Conservation (phyloP, 441 rosid species). For the Erysimum pusillum region DNA sequence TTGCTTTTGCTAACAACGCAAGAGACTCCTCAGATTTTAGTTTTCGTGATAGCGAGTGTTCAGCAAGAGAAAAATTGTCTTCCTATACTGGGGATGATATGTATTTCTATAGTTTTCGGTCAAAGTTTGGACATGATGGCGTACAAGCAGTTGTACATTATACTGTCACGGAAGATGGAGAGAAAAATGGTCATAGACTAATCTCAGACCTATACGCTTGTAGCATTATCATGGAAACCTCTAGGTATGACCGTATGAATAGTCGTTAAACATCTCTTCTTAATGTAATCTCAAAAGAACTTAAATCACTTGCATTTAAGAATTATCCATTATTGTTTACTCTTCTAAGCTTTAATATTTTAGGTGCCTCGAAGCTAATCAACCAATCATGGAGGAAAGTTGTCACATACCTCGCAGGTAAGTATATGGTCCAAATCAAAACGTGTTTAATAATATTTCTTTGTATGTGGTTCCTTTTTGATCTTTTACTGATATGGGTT, state of each 20-base stretch:
- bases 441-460: background rate
- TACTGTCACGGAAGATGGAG: too few species aligned
- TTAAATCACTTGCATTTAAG: too few species aligned
- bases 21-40: background rate
- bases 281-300: background rate
- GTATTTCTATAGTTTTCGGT: background rate
- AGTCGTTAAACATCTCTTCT: background rate
- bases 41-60: background rate
- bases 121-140: background rate
- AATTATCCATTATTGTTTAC: background rate
- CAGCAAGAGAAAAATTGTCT: background rate
- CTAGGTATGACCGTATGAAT: background rate
- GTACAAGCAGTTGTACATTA: background rate
- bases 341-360: background rate
- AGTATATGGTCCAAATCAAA: background rate
- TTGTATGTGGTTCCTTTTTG: background rate
- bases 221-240: background rate
- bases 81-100: background rate
- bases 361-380: background rate
- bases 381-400: background rate
- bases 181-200: background rate
- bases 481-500: too few species aligned
- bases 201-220: background rate
- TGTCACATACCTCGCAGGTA: slow-evolving; percentile 8
- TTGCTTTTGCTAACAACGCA: background rate